These are phyloP conservation scores for Perkinsus chesapeaki DNA, from an alignment of 169 alveolate species.

Conservation along the genomic window DNA sequence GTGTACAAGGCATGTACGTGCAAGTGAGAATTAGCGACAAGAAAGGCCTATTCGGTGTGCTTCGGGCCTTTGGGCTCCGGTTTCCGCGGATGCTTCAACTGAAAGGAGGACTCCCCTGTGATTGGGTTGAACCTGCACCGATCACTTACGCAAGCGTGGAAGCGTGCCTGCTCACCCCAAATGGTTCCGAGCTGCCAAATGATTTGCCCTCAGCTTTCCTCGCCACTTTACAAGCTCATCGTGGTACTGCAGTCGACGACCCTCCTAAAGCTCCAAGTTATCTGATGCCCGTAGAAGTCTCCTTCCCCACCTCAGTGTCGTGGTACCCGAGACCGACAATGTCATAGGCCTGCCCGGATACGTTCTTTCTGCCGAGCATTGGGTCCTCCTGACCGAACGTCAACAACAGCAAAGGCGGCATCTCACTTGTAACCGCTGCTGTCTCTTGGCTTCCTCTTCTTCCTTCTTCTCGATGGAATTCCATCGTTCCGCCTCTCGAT, in stretches of 20 bases:
- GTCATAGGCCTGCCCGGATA: background rate
- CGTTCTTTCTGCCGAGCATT: background rate
- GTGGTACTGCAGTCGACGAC: background rate
- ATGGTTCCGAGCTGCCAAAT: background rate
- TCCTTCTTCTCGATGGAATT: background rate
- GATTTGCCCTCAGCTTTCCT: background rate
- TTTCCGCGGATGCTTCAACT: background rate
- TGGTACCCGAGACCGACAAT: background rate
- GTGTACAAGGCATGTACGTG: background rate
- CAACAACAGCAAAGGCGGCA: background rate
- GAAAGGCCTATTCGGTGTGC: background rate
- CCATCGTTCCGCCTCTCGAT: background rate
- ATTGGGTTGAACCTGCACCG: background rate
- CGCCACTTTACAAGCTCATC: background rate
- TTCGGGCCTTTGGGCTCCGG: background rate
- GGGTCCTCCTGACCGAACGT: background rate
- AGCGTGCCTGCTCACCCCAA: background rate
- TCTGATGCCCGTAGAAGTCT: background rate
- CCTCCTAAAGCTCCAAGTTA: background rate
- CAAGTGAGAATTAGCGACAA: background rate
- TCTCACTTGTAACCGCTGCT: background rate
- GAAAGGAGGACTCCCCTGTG: background rate
- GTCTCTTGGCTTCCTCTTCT: background rate
- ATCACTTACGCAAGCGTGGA: background rate
- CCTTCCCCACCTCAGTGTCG: background rate